A percentile compares a stretch with the other conserved stretches of the same genome.
phyloP scores from a whole-genome alignment of 2,329 filamentous ascomycete species.

The Botrytis squamosa region DNA sequence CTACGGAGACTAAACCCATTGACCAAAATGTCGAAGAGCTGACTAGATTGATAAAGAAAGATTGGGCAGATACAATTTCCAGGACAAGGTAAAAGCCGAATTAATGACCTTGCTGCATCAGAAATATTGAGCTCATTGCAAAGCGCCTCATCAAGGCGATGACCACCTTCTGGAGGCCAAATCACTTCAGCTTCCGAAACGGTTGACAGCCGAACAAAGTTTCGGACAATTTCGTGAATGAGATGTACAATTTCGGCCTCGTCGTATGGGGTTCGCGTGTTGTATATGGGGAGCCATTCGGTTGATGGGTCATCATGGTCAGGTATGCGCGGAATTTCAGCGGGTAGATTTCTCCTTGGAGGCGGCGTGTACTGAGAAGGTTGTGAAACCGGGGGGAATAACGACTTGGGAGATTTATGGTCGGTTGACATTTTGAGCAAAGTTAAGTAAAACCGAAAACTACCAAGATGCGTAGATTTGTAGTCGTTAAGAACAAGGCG shows the following conservation, averaged over 20 bases:
- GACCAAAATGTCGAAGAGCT: neutral
- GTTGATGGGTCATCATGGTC: neutral
- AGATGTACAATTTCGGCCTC: neutral
- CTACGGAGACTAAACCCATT: neutral
- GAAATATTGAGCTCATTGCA: constrained; percentile 11
- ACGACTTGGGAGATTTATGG: neutral
- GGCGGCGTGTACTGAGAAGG: neutral
- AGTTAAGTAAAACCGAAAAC: neutral
- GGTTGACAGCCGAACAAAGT: neutral
- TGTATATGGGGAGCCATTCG: constrained; percentile 3
- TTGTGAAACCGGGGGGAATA: neutral
- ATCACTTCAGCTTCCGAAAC: neutral
- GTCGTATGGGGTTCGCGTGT: neutral
- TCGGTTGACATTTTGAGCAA: neutral
- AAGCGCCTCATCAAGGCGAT: constrained; percentile 7
- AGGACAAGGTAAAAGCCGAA: neutral
- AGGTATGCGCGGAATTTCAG: neutral
- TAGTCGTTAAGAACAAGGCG: neutral
- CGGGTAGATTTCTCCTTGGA: neutral
- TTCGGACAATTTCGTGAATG: constrained; percentile 7
- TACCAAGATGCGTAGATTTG: neutral
- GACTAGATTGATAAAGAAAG: neutral
- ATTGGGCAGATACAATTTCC: too few species aligned
- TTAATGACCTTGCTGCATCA: neutral
- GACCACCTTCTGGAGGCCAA: constrained; percentile 6